phyloP scores from a whole-genome alignment of 202 grass and related monocot genomes.

The Zoysia matrella region DNA sequence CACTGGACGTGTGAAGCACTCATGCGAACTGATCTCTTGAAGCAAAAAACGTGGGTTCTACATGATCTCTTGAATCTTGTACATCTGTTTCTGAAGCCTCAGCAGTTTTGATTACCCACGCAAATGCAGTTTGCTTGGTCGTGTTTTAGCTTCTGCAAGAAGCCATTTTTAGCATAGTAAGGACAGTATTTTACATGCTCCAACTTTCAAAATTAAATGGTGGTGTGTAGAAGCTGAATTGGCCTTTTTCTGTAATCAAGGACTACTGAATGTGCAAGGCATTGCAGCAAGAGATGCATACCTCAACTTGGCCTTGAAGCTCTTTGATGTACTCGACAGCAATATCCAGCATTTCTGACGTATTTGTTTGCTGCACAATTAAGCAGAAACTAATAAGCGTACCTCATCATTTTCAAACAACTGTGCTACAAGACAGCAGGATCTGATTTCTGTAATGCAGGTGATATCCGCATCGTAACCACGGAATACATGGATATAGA shows the following conservation, averaged over 20 bases:
- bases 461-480: no score
- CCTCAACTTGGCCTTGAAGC: conserved; percentile 80
- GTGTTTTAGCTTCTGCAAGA: conserved; percentile 78
- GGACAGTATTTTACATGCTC: neutral
- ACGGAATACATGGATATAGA: neutral
- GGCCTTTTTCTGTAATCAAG: conserved; percentile 3
- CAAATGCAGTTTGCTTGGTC: conserved; percentile 79
- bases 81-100: conserved; percentile 29
- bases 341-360: conserved; percentile 92
- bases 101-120: conserved; percentile 41
- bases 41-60: conserved; percentile 39
- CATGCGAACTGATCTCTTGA: conserved; percentile 27
- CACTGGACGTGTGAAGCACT: neutral
- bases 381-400: conserved; percentile 21
- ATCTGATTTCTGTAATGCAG: neutral
- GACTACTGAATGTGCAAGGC: neutral
- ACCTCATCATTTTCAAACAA: neutral
- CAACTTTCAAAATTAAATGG: neutral
- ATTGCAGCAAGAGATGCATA: conserved; percentile 29
- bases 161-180: conserved; percentile 30
- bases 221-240: neutral
- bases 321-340: conserved; percentile 90
- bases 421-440: neutral
- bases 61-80: neutral
- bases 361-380: conserved; percentile 93